Evolutionary conservation across 345 rosid species (phyloP), one percentile per base, ranked within the genome.

Genomic region (Sapria himalayana): DNA sequence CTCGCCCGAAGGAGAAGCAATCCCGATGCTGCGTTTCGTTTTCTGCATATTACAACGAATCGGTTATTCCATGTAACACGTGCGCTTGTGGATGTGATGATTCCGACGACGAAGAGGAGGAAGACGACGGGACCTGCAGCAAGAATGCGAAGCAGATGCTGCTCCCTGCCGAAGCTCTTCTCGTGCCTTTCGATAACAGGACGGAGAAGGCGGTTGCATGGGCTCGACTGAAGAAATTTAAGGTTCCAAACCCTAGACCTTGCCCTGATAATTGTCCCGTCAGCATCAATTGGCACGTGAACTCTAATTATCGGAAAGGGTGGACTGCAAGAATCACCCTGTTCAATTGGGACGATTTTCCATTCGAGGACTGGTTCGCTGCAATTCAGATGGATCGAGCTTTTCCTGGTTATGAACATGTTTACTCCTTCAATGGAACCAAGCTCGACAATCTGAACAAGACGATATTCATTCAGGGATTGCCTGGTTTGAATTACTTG

Each of bases 201-300:
- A 74, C 95, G 1, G 21, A 16, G 6, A 75, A 79, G 55, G 86
- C 85, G 7, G 22, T 44, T 35, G 99, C 95, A 13, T 82, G 91
- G 85, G 95, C 93, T 7, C 54, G 42, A 25, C 49, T 71, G 15
- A 76, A 76, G 43, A 68, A 59, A 24, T 31, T 49, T 33, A 49
- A 45, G 4, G 17, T 84, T n/a, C 86, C 85, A 0, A 58, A 58
- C 29, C 70, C 65, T 7, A 44, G 73, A 35, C 99, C 95, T 0
- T 91, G 99, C 34, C 85, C 95, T 0, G 93, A 84, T 46, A 84
- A 91, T 36, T 91, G 95, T n/a, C 86, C 85, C 3, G 95, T 84
- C 15, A 91, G 93, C 46, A 61, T 91, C 43, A 84, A 84, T 38
- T 91, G 99, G 95, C 93, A 84, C 49, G 4, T 91, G 1, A 73